Base-by-base conservation (phyloP, 768 basidiomycete genomes). In the Lactarius deliciosus region DNA sequence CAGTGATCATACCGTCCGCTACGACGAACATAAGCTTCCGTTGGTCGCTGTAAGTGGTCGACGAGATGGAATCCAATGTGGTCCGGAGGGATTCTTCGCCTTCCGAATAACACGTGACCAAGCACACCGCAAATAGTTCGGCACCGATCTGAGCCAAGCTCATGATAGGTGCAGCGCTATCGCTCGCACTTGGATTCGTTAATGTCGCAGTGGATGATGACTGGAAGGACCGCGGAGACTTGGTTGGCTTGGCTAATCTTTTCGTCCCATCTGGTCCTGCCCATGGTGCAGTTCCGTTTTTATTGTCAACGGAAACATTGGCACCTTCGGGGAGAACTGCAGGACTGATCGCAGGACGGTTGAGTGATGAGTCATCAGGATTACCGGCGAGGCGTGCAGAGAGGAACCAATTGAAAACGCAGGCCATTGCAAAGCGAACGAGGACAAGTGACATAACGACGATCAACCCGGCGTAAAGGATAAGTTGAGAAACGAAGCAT, bases 1-100 rank as follows among this genome's bases (percentile, higher is more conserved):
- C 97, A 0, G 96, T 98, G 70, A 99, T 95, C 94, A 99, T 97
- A 1, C 97, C 97, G 76, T 99, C 97, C 57, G 95, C 95, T 13
- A 99, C 90, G 64, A 99, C 81, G 76, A 98, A 96, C 57, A 99
- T 76, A 25, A 99, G 81, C 75, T 99, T 99, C 65, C 97, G 83
- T 50, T 86, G 81, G 77, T 98, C 97, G 5, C 94, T 93, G 76
- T 98, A 99, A 4, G 83, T 88, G 4, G 97, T 98, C 45, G 78
- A 78, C 0, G 96, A 96, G 65, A 99, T 94, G 3, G 94, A 92
- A 76, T 98, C 97, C 61, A 98, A 83, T 0, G 97, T 99, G 2
- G 89, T 89, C 65, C 92, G 83, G 72, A 99, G 80, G 1, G 92
- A 94, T 43, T 95, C 94, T 77, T 94, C 92, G 58, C 95, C 96